Conservation (phyloP, 1,284 basidiomycete genomes). For the Macrocystidia cucumis region DNA sequence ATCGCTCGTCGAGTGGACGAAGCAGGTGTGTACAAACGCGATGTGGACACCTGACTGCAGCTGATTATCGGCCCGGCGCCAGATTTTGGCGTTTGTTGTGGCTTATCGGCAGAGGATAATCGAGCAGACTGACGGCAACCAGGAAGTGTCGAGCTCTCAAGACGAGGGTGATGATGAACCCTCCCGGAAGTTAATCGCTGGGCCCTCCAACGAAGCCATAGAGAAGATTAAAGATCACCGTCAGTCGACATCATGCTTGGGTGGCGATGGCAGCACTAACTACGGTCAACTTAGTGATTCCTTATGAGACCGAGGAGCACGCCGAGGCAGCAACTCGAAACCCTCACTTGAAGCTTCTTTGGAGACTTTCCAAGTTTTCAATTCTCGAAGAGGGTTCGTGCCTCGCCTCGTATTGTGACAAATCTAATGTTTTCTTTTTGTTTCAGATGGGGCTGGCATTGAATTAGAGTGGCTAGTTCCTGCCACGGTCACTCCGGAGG, state of each 20-base stretch:
- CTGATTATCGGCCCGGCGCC: too few species aligned
- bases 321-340: conserved; percentile 73
- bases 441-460: too few species aligned
- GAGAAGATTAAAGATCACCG: conserved; percentile 72
- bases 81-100: conserved; percentile 68
- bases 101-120: conserved; percentile 64
- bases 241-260: conserved; percentile 30
- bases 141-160: conserved; percentile 26
- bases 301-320: conserved; percentile 64
- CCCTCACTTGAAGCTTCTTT: conserved; percentile 74
- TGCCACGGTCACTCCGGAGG: conserved; percentile 49
- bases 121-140: conserved; percentile 56
- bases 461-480: conserved; percentile 81
- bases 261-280: too few species aligned
- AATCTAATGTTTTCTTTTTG: too few species aligned
- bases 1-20: conserved; percentile 72
- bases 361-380: conserved; percentile 63
- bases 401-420: too few species aligned
- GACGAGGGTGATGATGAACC: conserved; percentile 40
- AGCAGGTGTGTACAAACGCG: conserved; percentile 71
- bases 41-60: too few species aligned
- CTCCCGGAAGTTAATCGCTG: conserved; percentile 27
- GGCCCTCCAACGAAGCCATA: conserved; percentile 64
- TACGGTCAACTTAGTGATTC: conserved; percentile 49
- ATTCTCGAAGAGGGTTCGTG: conserved; percentile 54